Base-by-base conservation (phyloP, 805 yeast species). In the Saturnispora bothae region DNA sequence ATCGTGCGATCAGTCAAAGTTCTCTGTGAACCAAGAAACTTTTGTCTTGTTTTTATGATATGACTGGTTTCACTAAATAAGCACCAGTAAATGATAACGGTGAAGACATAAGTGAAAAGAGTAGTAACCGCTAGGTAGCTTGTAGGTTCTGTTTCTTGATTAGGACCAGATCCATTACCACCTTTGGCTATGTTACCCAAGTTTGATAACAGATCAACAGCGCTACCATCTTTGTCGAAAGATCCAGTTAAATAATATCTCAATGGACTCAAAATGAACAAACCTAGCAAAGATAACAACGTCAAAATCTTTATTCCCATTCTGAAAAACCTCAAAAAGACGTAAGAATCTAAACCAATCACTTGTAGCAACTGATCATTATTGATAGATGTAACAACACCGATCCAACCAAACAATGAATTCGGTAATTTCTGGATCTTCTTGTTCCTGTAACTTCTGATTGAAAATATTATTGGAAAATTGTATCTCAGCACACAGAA, bases 1-100 rank as follows among this genome's bases (percentile, higher is more conserved):
- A 75, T 71, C 5, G 81, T 75, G 42, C 79, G 55, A 52, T 75
- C 81, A 2, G 78, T 73, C 34, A 75, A 59, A 14, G 78, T 69
- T 53, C 71, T 64, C 48, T 75, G 80, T 4, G 73, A 64, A 1
- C 80, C 81, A 41, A 75, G 56, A 50, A 71, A 73, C 45, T 67
- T 63, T 48, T 75, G 81, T 29, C 81, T 56, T 1, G 73, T 67
- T 43, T 63, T 64, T 34, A 75, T 63, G 25, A 75, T 69, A 38
- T 57, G 59, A 13, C 61, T 58, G 16, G 80, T 74, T 49, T 62
- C 70, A 34, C 59, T 59, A 46, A 65, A 66, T 18, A 73, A 46
- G 44, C 62, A 65, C 40, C 58, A 60, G 43, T 64, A 68, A 20
- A 71, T 71, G 8, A 73, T 56, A 2, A 57, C 53, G 2, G 77